Evolutionary conservation across 352 stramenopile genomes (phyloP), one percentile per base, ranked within the genome.

Genomic region (Phytophthora lateralis): DNA sequence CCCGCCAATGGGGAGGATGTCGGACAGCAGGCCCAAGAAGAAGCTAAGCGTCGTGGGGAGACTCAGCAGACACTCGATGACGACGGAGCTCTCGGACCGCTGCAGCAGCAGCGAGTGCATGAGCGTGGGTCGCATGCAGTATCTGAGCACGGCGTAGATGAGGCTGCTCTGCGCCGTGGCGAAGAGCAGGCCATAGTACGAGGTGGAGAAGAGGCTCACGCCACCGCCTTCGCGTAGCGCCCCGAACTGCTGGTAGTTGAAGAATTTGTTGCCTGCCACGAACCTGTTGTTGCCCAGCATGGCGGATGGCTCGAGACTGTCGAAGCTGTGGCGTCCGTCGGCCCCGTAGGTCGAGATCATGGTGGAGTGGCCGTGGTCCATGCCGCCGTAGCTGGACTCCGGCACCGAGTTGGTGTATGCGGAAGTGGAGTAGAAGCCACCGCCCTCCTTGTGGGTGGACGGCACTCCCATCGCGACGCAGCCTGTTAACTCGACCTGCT

Each of bases 21-120:
- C 92, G 17, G 80, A 94, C n/a, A 97, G 34, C 38, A 97, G 73
- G 10, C 90, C 92, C 57, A 93, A 77, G 29, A 97, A 85, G 27
- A 97, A 82, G 46, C 85, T 89, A 24, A 97, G 84, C 11, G 75
- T 91, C 68, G 88, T 97, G n/a, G 90, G 90, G 42, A 97, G 83
- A 64, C 80, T 91, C 14, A 96, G 62, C 17, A 96, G 52, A 52
- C 76, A 88, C 71, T 91, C 78, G 26, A 86, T 89, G 26, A 88
- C 73, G 17, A 78, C 59, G 3, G 63, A 76, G 42, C 69, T 82
- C 63, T 90, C 77, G 29, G 54, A 60, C 18, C 77, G 76, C 44
- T 88, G 68, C 35, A 88, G 63, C 35, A 78, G 29, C 18, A 91
- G 68, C 46, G 76, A 85, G 63, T 88, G 80, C 72, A 89, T 87